These are phyloP conservation scores for Hypericum perforatum DNA, from an alignment of 345 rosid genomes.

Conservation along the genomic window DNA sequence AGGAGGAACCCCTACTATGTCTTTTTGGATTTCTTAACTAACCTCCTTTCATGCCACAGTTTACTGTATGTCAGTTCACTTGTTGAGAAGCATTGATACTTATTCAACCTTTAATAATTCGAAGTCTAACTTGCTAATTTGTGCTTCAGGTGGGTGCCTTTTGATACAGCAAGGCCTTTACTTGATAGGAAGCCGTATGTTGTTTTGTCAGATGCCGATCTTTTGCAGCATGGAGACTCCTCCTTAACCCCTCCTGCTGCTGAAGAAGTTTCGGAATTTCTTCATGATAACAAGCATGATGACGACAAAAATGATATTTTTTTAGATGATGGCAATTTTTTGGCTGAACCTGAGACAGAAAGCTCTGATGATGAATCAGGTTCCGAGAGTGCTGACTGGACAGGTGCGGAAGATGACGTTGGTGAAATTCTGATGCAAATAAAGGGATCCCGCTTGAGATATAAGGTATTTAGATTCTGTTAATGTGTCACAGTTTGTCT, in stretches of 20 bases:
- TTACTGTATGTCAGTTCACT: too few species aligned
- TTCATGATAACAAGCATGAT: conserved; percentile 14
- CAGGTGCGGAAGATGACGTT: conserved; percentile 21
- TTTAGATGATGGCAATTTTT: too few species aligned
- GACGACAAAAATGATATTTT: conserved; percentile 30
- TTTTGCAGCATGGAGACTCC: conserved; percentile 28
- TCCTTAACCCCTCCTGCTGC: conserved; percentile 21
- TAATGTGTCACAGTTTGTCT: too few species aligned
- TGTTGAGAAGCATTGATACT: too few species aligned
- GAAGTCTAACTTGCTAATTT: too few species aligned
- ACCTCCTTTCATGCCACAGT: too few species aligned
- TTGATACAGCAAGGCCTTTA: conserved; percentile 46
- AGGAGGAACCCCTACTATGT: too few species aligned
- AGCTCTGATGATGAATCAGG: conserved; percentile 38
- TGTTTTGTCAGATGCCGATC: conserved; percentile 53
- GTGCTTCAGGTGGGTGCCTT: conserved; percentile 79
- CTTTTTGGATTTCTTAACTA: too few species aligned
- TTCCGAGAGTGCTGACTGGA: conserved; percentile 18
- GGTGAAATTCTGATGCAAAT: conserved; percentile 37
- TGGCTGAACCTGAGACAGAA: conserved; percentile 35
- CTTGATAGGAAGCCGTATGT: conserved; percentile 67
- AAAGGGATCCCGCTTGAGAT: conserved; percentile 41
- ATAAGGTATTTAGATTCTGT: conserved; percentile 40
- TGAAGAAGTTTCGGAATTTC: conserved; percentile 24
- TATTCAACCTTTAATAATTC: too few species aligned